These are phyloP conservation scores for Coemansia brasiliensis DNA, from an alignment of 192 early-diverging fungal species.

Conservation along the genomic window DNA sequence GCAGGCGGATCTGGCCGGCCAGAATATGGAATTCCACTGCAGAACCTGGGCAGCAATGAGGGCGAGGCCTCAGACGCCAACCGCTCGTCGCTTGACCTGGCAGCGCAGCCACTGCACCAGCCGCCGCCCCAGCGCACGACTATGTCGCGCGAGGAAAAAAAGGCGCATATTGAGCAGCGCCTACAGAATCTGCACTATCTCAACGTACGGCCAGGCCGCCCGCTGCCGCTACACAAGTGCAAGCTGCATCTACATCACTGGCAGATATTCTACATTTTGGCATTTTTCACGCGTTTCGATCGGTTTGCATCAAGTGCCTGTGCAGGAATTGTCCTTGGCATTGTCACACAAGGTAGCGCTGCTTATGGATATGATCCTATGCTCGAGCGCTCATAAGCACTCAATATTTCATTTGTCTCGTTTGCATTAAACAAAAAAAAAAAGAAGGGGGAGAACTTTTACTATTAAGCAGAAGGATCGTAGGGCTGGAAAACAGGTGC, in stretches of 20 bases:
- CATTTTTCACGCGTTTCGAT: conserved; percentile 78
- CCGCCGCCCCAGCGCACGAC: conserved; percentile 8
- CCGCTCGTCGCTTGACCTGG: conserved; percentile 21
- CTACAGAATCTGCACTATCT: conserved; percentile 29
- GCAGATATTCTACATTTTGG: conserved; percentile 80
- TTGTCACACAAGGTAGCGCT: conserved; percentile 70
- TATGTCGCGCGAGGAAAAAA: conserved; percentile 25
- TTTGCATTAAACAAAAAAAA: no score
- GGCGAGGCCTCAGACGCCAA: not conserved
- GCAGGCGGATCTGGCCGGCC: no score
- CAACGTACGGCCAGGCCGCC: conserved; percentile 16
- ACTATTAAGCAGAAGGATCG: not conserved
- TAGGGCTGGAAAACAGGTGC: not conserved
- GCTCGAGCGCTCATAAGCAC: conserved; percentile 33
- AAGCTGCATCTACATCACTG: conserved; percentile 78
- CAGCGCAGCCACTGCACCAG: conserved; percentile 16
- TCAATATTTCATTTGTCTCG: no score
- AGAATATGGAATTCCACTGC: not conserved
- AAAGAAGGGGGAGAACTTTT: no score
- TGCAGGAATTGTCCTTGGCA: conserved; percentile 69
- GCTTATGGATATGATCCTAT: conserved; percentile 63
- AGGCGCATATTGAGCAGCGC: conserved; percentile 16
- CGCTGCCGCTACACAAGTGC: conserved; percentile 27
- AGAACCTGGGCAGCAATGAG: not conserved
- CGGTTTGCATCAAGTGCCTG: conserved; percentile 66